Evolutionary conservation across 768 basidiomycete genomes (phyloP).

Genomic region (Lepiota brunneoincarnata): DNA sequence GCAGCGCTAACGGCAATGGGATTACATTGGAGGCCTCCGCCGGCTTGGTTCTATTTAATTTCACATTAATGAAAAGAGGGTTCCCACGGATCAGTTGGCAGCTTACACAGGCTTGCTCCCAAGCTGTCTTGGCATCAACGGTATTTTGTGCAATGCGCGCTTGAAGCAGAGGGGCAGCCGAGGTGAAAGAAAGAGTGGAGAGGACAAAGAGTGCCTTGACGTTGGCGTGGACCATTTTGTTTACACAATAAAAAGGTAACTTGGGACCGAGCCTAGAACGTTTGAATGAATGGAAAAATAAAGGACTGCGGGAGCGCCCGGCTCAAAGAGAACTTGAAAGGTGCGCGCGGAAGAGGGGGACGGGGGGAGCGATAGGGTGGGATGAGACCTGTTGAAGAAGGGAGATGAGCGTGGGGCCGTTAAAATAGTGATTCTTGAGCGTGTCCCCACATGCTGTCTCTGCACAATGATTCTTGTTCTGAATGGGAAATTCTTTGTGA

Average conservation of each 20-base stretch:
- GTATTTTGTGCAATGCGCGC: conserved; percentile 52
- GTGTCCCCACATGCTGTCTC: too few species aligned
- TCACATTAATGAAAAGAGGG: neutral
- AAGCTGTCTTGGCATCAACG: conserved; percentile 43
- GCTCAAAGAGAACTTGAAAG: conserved; percentile 19
- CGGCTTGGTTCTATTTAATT: conserved; percentile 43
- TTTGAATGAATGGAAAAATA: neutral
- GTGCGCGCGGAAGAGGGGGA: conserved; percentile 10
- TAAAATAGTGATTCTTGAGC: neutral
- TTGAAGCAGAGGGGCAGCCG: conserved; percentile 30
- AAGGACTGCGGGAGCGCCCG: conserved; percentile 23
- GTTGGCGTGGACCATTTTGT: conserved; percentile 20
- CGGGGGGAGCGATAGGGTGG: conserved; percentile 2
- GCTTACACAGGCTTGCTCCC: conserved; percentile 54
- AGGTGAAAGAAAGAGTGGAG: conserved; percentile 28
- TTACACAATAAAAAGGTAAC: neutral
- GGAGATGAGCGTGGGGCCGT: too few species aligned
- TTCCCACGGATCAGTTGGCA: neutral
- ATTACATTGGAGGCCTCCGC: conserved; percentile 56
- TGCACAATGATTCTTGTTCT: too few species aligned
- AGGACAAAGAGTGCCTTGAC: conserved; percentile 26
- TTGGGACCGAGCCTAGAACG: conserved; percentile 2
- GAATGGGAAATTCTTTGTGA: too few species aligned
- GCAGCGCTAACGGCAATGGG: conserved; percentile 53
- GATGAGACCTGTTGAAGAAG: neutral